Evolutionary conservation across 192 early-diverging fungal genomes (phyloP), one percentile per base, ranked within the genome.

Genomic region (Linnemannia zychae): DNA sequence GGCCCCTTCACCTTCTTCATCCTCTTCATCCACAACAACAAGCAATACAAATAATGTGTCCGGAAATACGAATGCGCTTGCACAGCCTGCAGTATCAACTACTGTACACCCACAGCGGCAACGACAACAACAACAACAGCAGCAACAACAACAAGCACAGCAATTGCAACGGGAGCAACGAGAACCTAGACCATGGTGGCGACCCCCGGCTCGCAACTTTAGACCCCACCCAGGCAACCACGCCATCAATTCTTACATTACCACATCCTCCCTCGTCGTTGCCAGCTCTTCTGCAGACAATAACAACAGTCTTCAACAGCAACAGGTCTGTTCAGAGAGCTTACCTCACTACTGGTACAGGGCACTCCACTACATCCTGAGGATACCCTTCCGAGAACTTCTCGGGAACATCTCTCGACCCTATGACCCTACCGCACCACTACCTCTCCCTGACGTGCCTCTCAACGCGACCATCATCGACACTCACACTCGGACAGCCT

Each of bases 341-440:
- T 22, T 84, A 2, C 67, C 24, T 7, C 78, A 73, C 20, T 85
- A 79, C 63, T 79, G 77, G 63, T 67, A 65, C n/a, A 48, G 83
- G 22, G 50, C 74, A 38, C 15, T 85, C 7, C 57, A 66, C 17
- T 79, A 85, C 44, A 57, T 85, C 33, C 74, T 85, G 16, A 68
- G 83, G 74, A 85, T 85, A 65, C 83, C 83, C 28, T 79, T 85
- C 46, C 77, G 83, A 34, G 83, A 79, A 20, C 31, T 85, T 50
- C 40, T 85, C 4, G 83, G 83, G 2, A 85, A 85, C 38, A 52
- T 73, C 37, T 50, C 74, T 15, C 72, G 83, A 7, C 69, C 77
- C 7, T 76, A 79, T 44, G 83, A 85, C 37, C 77, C 78, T 40
- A 76, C 78, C 12, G 70, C 71, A 46, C 74, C 83, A 1, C 31